Evolutionary conservation across 257 asterid genomes (phyloP).

Genomic region (Echium plantagineum): DNA sequence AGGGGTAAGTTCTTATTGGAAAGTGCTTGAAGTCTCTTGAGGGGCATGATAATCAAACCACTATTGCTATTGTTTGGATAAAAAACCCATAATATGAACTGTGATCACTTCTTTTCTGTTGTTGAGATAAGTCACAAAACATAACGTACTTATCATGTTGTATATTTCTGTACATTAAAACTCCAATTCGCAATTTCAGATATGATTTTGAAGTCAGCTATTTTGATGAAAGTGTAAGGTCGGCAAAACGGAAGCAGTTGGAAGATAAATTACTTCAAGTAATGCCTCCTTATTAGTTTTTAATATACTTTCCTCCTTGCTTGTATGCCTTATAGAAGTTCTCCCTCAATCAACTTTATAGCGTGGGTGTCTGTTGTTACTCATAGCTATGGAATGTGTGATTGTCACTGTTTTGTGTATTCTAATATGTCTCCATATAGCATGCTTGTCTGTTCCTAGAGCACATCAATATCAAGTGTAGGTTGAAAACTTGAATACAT

Average conservation of each 20-base stretch:
- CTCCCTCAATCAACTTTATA: background rate
- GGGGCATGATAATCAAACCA: background rate
- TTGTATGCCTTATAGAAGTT: background rate
- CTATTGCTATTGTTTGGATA: background rate
- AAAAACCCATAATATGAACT: background rate
- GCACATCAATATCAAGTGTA: no score
- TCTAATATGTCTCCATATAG: no score
- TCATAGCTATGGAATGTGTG: no score
- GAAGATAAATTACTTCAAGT: slow-evolving; percentile 95
- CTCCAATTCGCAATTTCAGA: slow-evolving; percentile 24
- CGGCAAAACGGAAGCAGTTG: slow-evolving; percentile 71
- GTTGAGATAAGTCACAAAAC: background rate
- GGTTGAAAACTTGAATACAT: no score
- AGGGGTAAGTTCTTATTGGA: background rate
- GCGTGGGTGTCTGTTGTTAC: background rate
- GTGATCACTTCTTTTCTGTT: background rate
- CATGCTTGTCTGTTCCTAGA: no score
- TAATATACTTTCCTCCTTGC: background rate
- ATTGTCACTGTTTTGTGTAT: no score
- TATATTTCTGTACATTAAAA: background rate
- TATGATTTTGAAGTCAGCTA: slow-evolving; percentile 84
- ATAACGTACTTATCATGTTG: background rate
- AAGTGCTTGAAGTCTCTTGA: background rate
- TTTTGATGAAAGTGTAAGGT: slow-evolving; percentile 88
- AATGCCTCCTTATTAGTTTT: slow-evolving; percentile 14